Base-by-base conservation (phyloP, 495 filamentous ascomycete species). In the Xylaria flabelliformis region DNA sequence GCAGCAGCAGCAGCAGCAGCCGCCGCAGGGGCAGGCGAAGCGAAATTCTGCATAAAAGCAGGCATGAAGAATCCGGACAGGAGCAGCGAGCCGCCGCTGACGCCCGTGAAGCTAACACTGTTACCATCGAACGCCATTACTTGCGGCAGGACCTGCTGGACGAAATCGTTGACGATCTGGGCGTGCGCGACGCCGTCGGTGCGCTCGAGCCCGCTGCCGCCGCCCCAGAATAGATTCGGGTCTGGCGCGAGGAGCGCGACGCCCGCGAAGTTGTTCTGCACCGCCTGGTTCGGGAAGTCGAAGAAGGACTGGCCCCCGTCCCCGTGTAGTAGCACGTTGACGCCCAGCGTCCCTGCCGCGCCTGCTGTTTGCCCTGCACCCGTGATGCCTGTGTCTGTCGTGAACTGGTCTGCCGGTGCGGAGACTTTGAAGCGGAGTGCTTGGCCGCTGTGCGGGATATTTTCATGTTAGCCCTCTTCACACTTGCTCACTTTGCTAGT, bases 251-350 rank as follows among this genome's bases (percentile, higher is more conserved):
- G 78, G 58, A 86, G 77, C 26, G 78, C 84, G 21, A 86, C 84
- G 59, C 85, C 85, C 70, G 83, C 81, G 26, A 85, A 77, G 46
- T 80, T 80, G 72, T 75, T 73, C 65, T 83, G 82, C 19, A 85
- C 84, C 0, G 79, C 82, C 73, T 87, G 85, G 73, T 87, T 87
- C 32, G 84, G 85, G 79, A 87, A 86, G 76, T 86, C 83, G 80
- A 86, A 85, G 81, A 87, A 87, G n/a, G 84, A 85, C 75, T 85
- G 84, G n/a, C 85, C 85, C 72, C 85, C 85, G 75, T 87, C 84
- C 67, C 85, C 84, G 79, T 87, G 85, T 3, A 87, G 79, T 32
- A 87, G 83, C 64, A 87, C 80, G 76, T 86, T 86, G 6, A 84
- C 69, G 17, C 83, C 85, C 2, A 83, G 71, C 2, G 78, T 71